Conservation (phyloP, 805 yeast genomes). For the Candida oleophila region DNA sequence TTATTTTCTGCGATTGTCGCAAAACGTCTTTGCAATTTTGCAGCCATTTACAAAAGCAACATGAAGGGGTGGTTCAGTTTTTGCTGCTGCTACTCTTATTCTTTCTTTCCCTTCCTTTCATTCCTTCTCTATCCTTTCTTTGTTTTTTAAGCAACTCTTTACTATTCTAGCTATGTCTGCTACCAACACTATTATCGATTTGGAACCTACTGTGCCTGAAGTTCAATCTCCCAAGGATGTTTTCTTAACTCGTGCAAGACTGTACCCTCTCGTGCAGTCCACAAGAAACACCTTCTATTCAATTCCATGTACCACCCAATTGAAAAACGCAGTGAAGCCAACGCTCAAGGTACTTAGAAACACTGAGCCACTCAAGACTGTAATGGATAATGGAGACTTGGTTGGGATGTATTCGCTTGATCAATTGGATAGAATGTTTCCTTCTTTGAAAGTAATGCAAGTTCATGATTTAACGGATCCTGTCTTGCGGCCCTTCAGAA, state of each 20-base stretch:
- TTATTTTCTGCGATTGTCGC: too few relatives aligned
- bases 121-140: not conserved
- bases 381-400: conserved; percentile 49
- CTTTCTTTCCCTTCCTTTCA: not conserved
- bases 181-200: not conserved
- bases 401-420: conserved; percentile 55
- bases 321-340: conserved; percentile 32
- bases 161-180: not conserved
- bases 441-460: conserved; percentile 56
- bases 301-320: conserved; percentile 35
- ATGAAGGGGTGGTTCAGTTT: too few relatives aligned
- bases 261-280: conserved; percentile 49
- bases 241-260: conserved; percentile 34
- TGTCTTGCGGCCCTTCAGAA: conserved; percentile 51
- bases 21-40: not conserved
- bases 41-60: not conserved
- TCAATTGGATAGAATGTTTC: conserved; percentile 57
- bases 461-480: conserved; percentile 48
- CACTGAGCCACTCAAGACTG: conserved; percentile 40
- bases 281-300: conserved; percentile 31
- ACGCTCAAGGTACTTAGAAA: conserved; percentile 16
- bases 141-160: not conserved
- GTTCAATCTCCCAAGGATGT: conserved; percentile 8
- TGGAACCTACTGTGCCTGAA: not conserved
- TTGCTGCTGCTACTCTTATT: not conserved